Conservation (phyloP, 2,329 filamentous ascomycete genomes). For the Talaromyces piceae region DNA sequence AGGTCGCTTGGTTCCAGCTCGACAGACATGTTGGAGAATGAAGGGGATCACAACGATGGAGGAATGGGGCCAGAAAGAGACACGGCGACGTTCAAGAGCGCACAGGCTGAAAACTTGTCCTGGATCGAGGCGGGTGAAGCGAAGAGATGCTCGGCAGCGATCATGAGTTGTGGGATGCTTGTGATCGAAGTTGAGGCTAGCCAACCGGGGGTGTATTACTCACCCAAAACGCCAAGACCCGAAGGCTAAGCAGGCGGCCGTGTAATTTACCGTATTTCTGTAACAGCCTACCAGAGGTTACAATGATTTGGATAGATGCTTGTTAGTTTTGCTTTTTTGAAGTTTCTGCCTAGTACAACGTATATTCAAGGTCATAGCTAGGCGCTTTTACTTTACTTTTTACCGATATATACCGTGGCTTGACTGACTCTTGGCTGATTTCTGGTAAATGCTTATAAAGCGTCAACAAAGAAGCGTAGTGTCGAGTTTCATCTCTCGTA, state of each 20-base stretch:
- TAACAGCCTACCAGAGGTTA: not conserved
- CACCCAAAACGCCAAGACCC: not conserved
- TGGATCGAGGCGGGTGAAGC: not conserved
- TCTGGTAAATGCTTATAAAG: too few species aligned
- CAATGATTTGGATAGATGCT: not conserved
- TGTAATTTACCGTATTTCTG: slow-evolving; percentile 4
- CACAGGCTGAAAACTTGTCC: slow-evolving; percentile 1
- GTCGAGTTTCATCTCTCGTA: too few species aligned
- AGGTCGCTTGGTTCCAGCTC: slow-evolving; percentile 88
- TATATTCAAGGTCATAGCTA: too few species aligned
- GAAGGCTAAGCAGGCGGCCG: not conserved
- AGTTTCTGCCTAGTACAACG: too few species aligned
- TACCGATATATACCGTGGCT: too few species aligned
- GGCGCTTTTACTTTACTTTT: too few species aligned
- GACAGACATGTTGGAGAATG: slow-evolving; percentile 67
- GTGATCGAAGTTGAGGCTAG: slow-evolving; percentile 4
- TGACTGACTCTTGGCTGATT: too few species aligned
- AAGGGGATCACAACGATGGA: slow-evolving; percentile 14
- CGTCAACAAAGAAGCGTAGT: too few species aligned
- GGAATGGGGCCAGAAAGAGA: slow-evolving; percentile 15
- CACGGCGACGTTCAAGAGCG: not conserved
- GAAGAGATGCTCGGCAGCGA: slow-evolving; percentile 2
- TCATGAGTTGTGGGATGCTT: slow-evolving; percentile 1
- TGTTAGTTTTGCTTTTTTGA: not conserved
- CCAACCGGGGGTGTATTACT: not conserved